Conservation (phyloP, 257 asterid genomes). For the Voacanga thouarsii region DNA sequence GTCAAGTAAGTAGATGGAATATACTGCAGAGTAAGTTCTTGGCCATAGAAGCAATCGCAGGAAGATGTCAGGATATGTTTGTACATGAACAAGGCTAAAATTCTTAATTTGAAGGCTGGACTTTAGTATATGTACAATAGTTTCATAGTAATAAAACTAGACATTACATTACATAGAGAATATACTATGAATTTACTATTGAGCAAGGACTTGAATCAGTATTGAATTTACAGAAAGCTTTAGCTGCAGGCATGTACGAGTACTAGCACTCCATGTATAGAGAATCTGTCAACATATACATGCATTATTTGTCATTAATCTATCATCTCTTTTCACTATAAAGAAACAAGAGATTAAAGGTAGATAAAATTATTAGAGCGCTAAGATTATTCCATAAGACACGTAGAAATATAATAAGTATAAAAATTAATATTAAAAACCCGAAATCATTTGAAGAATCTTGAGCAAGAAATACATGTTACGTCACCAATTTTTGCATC, state of each 20-base stretch:
- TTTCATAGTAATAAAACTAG: neutral
- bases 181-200: constrained; percentile 3
- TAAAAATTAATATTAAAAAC: neutral
- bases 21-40: neutral
- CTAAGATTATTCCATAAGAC: too few species aligned
- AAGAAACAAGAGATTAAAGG: neutral
- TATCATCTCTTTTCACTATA: neutral
- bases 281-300: neutral
- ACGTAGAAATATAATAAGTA: neutral
- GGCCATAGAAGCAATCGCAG: constrained; percentile 8
- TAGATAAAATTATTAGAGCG: neutral
- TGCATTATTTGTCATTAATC: neutral
- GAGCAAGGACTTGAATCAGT: constrained; percentile 1
- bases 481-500: constrained; percentile 6
- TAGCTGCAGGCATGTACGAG: constrained; percentile 16
- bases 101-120: neutral
- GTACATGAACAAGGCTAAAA: constrained; percentile 3
- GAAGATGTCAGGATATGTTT: constrained; percentile 11
- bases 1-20: neutral
- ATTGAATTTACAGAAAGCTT: constrained; percentile 9
- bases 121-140: neutral
- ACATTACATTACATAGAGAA: neutral
- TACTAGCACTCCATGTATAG: neutral
- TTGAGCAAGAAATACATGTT: neutral
- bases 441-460: too few species aligned